These are phyloP conservation scores for Penicillium sp. DNA, from an alignment of 2,329 filamentous ascomycete species.

Conservation along the genomic window DNA sequence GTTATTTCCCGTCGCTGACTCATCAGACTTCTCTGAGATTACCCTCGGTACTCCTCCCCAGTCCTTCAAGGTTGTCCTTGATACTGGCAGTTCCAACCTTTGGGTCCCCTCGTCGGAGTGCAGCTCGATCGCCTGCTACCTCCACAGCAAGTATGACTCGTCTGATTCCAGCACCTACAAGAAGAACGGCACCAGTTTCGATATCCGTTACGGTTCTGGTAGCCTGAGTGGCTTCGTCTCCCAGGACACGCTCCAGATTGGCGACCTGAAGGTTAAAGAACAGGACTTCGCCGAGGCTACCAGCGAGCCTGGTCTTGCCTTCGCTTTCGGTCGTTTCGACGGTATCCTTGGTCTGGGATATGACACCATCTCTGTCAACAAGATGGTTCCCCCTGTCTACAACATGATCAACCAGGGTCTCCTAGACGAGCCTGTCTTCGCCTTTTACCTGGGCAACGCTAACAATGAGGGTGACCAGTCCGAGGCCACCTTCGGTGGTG, in stretches of 20 bases:
- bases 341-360: slow-evolving; percentile 94
- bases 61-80: slow-evolving; percentile 96
- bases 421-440: slow-evolving; percentile 88
- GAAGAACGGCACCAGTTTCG: slow-evolving; percentile 88
- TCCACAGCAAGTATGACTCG: slow-evolving; percentile 96
- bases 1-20: slow-evolving; percentile 4
- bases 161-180: slow-evolving; percentile 85
- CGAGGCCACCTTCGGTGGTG: slow-evolving; percentile 85
- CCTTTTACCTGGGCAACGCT: slow-evolving; percentile 87
- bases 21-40: slow-evolving; percentile 92
- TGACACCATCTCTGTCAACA: slow-evolving; percentile 95
- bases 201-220: slow-evolving; percentile 94
- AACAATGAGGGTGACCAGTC: slow-evolving; percentile 72
- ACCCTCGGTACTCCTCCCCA: slow-evolving; percentile 88
- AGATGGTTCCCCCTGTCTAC: slow-evolving; percentile 94
- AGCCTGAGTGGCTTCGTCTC: slow-evolving; percentile 93
- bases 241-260: slow-evolving; percentile 80
- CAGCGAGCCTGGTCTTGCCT: slow-evolving; percentile 90
- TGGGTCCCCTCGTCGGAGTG: slow-evolving; percentile 94
- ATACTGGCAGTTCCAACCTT: slow-evolving; percentile 97
- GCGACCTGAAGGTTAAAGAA: slow-evolving; percentile 81
- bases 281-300: slow-evolving; percentile 98
- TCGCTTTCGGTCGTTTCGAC: slow-evolving; percentile 96
- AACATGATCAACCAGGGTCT: slow-evolving; percentile 88
- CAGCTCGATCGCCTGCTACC: slow-evolving; percentile 94